Conservation (phyloP, 331 rosid genomes). For the Quercus phellos region DNA sequence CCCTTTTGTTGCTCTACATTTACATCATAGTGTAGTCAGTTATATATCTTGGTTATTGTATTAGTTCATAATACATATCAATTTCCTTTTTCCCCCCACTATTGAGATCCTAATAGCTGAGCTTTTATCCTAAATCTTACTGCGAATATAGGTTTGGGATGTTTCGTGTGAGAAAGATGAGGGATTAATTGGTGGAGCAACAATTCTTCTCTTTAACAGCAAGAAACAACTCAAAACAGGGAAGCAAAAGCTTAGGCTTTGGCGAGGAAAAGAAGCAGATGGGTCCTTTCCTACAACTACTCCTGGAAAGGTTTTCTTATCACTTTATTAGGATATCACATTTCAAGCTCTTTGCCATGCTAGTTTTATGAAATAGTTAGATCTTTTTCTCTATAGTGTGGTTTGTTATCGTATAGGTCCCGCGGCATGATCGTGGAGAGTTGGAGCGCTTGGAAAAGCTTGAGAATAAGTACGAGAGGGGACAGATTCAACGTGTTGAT, state of each 20-base stretch:
- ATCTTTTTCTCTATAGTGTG: constrained; percentile 6
- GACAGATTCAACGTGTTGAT: constrained; percentile 85
- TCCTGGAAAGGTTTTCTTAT: constrained; percentile 84
- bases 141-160: constrained; percentile 79
- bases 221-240: constrained; percentile 97
- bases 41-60: not conserved
- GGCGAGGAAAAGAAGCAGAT: constrained; percentile 90
- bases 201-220: constrained; percentile 79
- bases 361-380: constrained; percentile 9
- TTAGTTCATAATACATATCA: not conserved
- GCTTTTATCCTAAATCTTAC: constrained; percentile 2
- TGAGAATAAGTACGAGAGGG: constrained; percentile 84
- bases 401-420: constrained; percentile 54
- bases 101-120: not conserved
- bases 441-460: constrained; percentile 94
- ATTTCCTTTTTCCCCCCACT: not conserved
- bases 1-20: not conserved
- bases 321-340: constrained; percentile 3
- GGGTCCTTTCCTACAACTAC: constrained; percentile 76
- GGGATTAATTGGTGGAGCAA: constrained; percentile 95
- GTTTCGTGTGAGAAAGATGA: constrained; percentile 80
- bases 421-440: constrained; percentile 90
- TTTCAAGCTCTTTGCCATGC: not conserved
- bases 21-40: not conserved
- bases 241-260: constrained; percentile 93